A percentile compares a stretch with the other conserved stretches of the same genome.
These are phyloP conservation scores for Fusarium subtropicale DNA, from an alignment of 2,329 filamentous ascomycete species.

Conservation along the genomic window DNA sequence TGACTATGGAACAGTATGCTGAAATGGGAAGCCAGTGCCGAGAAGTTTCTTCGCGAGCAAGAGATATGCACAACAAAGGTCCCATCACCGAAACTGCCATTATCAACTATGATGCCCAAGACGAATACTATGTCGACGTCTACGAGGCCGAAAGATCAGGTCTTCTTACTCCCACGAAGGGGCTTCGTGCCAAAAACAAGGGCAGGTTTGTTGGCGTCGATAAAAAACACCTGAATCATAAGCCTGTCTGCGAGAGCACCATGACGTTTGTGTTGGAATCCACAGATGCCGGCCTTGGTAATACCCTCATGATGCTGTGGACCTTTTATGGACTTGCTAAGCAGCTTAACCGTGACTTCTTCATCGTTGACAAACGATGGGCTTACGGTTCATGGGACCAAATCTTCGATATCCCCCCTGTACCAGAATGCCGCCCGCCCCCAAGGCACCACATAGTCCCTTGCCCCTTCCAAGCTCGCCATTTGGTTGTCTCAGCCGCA, in stretches of 20 bases:
- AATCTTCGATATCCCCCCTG: conserved; percentile 76
- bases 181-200: conserved; percentile 54
- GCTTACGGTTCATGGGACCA: conserved; percentile 80
- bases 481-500: conserved; percentile 78
- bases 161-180: conserved; percentile 60
- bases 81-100: conserved; percentile 58
- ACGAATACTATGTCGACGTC: conserved; percentile 80
- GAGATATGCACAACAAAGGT: conserved; percentile 56
- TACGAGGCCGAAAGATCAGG: conserved; percentile 74
- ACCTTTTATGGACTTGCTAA: conserved; percentile 83
- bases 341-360: conserved; percentile 80
- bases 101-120: conserved; percentile 68
- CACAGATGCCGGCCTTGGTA: conserved; percentile 79
- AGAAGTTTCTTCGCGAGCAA: conserved; percentile 70
- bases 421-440: conserved; percentile 75
- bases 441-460: conserved; percentile 81
- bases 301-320: conserved; percentile 83
- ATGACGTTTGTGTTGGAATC: conserved; percentile 83
- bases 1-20: conserved; percentile 73
- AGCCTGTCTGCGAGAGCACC: conserved; percentile 73
- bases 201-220: conserved; percentile 63
- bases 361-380: conserved; percentile 87
- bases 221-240: conserved; percentile 57
- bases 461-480: conserved; percentile 79
- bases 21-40: conserved; percentile 76